These are phyloP conservation scores for Pseudogymnoascus sp. DNA, from an alignment of 2,329 filamentous ascomycete genomes.

Conservation along the genomic window DNA sequence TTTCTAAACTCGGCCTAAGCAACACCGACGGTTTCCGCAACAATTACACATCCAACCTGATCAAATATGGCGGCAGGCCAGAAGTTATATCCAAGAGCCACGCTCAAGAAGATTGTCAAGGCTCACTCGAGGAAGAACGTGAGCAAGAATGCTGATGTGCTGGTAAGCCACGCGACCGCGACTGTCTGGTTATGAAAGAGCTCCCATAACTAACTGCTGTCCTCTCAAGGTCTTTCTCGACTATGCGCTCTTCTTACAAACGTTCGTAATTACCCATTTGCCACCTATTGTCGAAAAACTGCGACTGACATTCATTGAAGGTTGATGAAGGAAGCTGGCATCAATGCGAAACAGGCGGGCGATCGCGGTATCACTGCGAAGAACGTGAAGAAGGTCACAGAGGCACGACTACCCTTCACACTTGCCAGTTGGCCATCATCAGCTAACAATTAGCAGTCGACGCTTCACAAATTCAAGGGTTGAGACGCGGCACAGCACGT, in stretches of 20 bases:
- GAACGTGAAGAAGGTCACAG: conserved; percentile 69
- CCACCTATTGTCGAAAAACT: not conserved
- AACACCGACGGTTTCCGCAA: not conserved
- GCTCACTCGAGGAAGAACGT: conserved; percentile 73
- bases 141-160: conserved; percentile 78
- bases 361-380: conserved; percentile 68
- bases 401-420: conserved; percentile 41
- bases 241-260: conserved; percentile 72
- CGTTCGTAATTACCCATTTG: conserved; percentile 34
- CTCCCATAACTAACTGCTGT: conserved; percentile 2
- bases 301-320: conserved; percentile 34
- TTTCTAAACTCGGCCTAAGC: not conserved
- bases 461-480: conserved; percentile 27
- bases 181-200: not conserved
- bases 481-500: conserved; percentile 10
- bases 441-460: conserved; percentile 16
- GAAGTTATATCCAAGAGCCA: conserved; percentile 75
- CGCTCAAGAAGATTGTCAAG: conserved; percentile 83
- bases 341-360: conserved; percentile 64
- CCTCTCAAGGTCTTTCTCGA: conserved; percentile 67
- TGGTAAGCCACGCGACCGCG: conserved; percentile 46
- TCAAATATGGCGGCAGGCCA: conserved; percentile 39
- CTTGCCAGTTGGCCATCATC: not conserved
- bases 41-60: not conserved
- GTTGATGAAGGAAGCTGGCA: conserved; percentile 70